Conservation (phyloP, 352 stramenopile genomes). For the Blastocystis sp. region DNA sequence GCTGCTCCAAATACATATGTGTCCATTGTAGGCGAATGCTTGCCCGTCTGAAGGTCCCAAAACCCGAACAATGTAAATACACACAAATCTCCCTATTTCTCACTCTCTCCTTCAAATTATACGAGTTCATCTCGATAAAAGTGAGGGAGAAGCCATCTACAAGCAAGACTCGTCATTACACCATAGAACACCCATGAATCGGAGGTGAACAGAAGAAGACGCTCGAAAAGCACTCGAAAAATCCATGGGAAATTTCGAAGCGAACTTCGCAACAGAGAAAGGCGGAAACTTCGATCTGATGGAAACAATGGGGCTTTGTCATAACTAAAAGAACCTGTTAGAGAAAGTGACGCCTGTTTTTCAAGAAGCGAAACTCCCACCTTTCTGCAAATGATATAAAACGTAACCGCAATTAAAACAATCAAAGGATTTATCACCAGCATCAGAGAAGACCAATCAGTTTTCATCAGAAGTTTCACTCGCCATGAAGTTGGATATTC, state of each 20-base stretch:
- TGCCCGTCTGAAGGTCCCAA: neutral
- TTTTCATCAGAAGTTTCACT: neutral
- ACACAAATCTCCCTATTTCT: constrained; percentile 9
- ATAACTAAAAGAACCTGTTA: neutral
- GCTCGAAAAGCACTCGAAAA: neutral
- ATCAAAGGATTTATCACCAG: constrained; percentile 3
- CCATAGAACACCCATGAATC: neutral
- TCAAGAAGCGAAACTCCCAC: neutral
- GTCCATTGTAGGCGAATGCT: neutral
- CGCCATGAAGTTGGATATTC: neutral
- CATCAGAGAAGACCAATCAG: constrained; percentile 40
- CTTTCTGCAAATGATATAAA: neutral
- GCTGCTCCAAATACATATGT: constrained; percentile 27
- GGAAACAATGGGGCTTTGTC: neutral
- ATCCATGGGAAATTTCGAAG: neutral
- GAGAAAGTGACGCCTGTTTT: neutral
- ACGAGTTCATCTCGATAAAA: constrained; percentile 16
- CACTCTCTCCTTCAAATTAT: neutral
- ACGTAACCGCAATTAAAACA: neutral
- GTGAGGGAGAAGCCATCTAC: neutral
- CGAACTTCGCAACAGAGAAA: neutral
- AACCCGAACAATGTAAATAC: neutral
- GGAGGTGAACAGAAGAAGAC: neutral
- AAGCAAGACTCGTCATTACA: neutral
- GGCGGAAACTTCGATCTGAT: neutral